Evolutionary conservation across 768 basidiomycete genomes (phyloP).

Genomic region (Auricularia auricula-judae): DNA sequence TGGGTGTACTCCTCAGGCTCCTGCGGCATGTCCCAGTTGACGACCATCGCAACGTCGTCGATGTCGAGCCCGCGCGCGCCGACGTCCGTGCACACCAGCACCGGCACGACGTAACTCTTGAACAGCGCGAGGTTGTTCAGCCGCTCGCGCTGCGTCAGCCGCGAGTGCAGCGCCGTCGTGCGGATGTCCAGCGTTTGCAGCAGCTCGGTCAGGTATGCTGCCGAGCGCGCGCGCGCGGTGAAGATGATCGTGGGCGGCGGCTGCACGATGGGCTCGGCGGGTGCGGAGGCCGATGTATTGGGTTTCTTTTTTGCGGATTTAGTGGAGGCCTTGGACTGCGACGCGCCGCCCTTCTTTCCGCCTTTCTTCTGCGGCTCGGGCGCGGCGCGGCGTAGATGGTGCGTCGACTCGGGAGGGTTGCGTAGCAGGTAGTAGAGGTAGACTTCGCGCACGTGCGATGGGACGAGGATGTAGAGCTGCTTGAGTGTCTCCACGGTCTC

Average conservation of each 20-base stretch:
- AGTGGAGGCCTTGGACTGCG: slow-evolving; percentile 10
- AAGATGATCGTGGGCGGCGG: slow-evolving; percentile 97
- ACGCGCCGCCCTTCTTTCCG: slow-evolving; percentile 11
- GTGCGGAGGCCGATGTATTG: slow-evolving; percentile 19
- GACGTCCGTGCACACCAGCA: slow-evolving; percentile 91
- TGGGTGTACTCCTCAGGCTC: slow-evolving; percentile 93
- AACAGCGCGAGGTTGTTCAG: slow-evolving; percentile 77
- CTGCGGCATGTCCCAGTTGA: slow-evolving; percentile 93
- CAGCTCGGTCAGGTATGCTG: slow-evolving; percentile 75
- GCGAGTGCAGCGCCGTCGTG: slow-evolving; percentile 83
- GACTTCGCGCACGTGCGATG: slow-evolving; percentile 86
- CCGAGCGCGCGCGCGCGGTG: slow-evolving; percentile 73
- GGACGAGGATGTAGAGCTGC: slow-evolving; percentile 85
- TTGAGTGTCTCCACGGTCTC: slow-evolving; percentile 80
- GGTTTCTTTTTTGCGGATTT: slow-evolving; percentile 11
- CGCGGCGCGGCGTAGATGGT: slow-evolving; percentile 51
- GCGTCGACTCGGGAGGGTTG: slow-evolving; percentile 73
- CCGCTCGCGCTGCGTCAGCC: slow-evolving; percentile 85
- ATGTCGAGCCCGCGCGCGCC: slow-evolving; percentile 94
- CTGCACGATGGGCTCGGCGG: slow-evolving; percentile 30
- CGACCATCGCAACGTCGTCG: slow-evolving; percentile 88
- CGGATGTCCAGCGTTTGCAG: slow-evolving; percentile 73
- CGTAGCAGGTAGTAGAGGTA: slow-evolving; percentile 87
- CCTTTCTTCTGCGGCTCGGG: slow-evolving; percentile 31
- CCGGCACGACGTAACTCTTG: slow-evolving; percentile 75